These are phyloP conservation scores for Hypoxylon rickii DNA, from an alignment of 495 filamentous ascomycete species.

Conservation along the genomic window DNA sequence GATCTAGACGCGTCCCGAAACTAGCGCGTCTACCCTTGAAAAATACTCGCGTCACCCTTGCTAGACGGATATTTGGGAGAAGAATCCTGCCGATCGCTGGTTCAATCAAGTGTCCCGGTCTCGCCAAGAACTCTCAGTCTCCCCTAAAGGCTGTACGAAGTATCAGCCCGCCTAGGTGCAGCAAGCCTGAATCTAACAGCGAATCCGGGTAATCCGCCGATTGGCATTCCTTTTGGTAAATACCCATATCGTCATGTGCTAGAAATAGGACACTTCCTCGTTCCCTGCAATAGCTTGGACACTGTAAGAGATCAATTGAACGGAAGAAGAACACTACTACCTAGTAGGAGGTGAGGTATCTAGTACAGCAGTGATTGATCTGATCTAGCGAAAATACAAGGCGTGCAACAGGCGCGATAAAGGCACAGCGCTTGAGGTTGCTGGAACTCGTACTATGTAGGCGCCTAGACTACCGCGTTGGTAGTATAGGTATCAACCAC, in stretches of 20 bases:
- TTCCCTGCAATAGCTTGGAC: too few species aligned
- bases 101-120: slow-evolving; percentile 22
- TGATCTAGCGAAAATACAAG: too few species aligned
- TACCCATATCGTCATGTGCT: slow-evolving; percentile 18
- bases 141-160: slow-evolving; percentile 5
- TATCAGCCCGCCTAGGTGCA: slow-evolving; percentile 6
- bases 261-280: slow-evolving; percentile 3
- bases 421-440: slow-evolving; percentile 11
- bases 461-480: slow-evolving; percentile 10
- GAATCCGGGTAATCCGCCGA: slow-evolving; percentile 9
- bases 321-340: too few species aligned
- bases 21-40: slow-evolving; percentile 18
- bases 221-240: slow-evolving; percentile 4
- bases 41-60: slow-evolving; percentile 30
- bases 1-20: slow-evolving; percentile 30
- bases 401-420: not conserved
- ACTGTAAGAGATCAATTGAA: too few species aligned
- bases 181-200: slow-evolving; percentile 9
- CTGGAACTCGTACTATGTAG: slow-evolving; percentile 17
- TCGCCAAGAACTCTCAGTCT: slow-evolving; percentile 20
- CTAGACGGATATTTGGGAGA: slow-evolving; percentile 16
- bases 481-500: too few species aligned
- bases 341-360: too few species aligned
- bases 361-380: too few species aligned
- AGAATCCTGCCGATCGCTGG: slow-evolving; percentile 17